A percentile compares a stretch with the other conserved stretches of the same genome.
phyloP scores from a whole-genome alignment of 2,329 filamentous ascomycete species.

The Juglanconis oblonga region DNA sequence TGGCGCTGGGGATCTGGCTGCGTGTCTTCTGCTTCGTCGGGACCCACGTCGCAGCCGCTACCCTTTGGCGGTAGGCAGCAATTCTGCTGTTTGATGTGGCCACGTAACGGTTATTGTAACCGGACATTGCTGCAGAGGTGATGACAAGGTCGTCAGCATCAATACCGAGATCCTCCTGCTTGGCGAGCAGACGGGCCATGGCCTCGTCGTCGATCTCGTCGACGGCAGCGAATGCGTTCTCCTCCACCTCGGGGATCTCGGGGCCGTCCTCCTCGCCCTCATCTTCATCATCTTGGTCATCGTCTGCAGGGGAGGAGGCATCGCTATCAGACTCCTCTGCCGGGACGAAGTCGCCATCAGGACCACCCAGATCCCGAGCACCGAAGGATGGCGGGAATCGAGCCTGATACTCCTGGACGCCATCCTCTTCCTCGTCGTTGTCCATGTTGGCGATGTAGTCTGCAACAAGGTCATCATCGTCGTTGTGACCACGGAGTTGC shows the following conservation, averaged over 20 bases:
- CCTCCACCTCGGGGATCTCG: slow-evolving; percentile 21
- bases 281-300: slow-evolving; percentile 29
- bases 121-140: slow-evolving; percentile 37
- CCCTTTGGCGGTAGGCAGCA: not conserved
- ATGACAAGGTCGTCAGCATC: slow-evolving; percentile 57
- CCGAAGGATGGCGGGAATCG: slow-evolving; percentile 22
- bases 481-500: slow-evolving; percentile 21
- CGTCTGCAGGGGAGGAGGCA: slow-evolving; percentile 33
- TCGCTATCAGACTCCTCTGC: slow-evolving; percentile 39
- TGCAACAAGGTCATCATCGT: slow-evolving; percentile 54
- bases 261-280: slow-evolving; percentile 28
- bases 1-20: slow-evolving; percentile 33
- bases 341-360: slow-evolving; percentile 36
- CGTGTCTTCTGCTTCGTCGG: not conserved
- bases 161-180: slow-evolving; percentile 63
- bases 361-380: slow-evolving; percentile 41
- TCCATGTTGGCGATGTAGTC: slow-evolving; percentile 72
- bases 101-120: not conserved
- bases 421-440: slow-evolving; percentile 27
- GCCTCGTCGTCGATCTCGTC: slow-evolving; percentile 56
- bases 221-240: slow-evolving; percentile 25
- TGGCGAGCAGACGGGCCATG: slow-evolving; percentile 58
- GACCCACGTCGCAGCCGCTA: not conserved
- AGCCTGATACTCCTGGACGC: slow-evolving; percentile 22
- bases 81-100: slow-evolving; percentile 6